A percentile compares a stretch with the other conserved stretches of the same genome.
These are phyloP conservation scores for Acer yangbiense DNA, from an alignment of 345 rosid genomes.

Conservation along the genomic window DNA sequence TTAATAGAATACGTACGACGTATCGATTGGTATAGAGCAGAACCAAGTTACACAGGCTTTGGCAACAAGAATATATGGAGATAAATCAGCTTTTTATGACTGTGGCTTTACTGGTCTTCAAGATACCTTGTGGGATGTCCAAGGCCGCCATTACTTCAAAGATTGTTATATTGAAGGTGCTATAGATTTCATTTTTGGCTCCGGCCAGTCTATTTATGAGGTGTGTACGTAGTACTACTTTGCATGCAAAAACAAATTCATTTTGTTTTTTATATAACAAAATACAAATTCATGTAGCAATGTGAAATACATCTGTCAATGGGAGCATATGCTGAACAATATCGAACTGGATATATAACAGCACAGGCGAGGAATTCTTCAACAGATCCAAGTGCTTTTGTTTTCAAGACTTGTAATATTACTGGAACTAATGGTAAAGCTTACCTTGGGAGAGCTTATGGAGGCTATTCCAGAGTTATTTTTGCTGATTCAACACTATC, in stretches of 20 bases:
- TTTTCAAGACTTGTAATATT: conserved; percentile 21
- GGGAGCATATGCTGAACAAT: conserved; percentile 8
- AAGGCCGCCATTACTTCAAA: conserved; percentile 39
- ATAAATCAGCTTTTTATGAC: conserved; percentile 29
- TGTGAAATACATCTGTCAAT: conserved; percentile 16
- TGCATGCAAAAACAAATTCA: too few species aligned
- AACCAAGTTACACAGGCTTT: conserved; percentile 26
- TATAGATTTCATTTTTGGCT: conserved; percentile 49
- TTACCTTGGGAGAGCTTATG: conserved; percentile 43
- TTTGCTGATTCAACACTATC: conserved; percentile 11
- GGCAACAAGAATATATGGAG: conserved; percentile 38
- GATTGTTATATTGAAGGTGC: conserved; percentile 41
- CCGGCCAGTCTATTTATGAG: conserved; percentile 44
- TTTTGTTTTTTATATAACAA: too few species aligned
- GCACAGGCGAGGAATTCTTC: conserved; percentile 30
- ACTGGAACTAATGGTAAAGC: conserved; percentile 22
- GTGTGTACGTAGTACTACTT: conserved; percentile 12
- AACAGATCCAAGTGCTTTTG: conserved; percentile 28
- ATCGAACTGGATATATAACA: conserved; percentile 31
- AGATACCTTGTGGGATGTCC: conserved; percentile 42
- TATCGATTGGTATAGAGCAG: background rate
- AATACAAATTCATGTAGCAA: conserved; percentile 6
- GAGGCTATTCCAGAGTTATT: conserved; percentile 37
- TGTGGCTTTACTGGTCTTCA: conserved; percentile 45
- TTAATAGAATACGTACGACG: conserved; percentile 38